Percentiles rank a stretch among this genome's conserved stretches.
These are phyloP conservation scores for Claviceps sp. DNA, from an alignment of 2,329 filamentous ascomycete genomes.

Conservation along the genomic window DNA sequence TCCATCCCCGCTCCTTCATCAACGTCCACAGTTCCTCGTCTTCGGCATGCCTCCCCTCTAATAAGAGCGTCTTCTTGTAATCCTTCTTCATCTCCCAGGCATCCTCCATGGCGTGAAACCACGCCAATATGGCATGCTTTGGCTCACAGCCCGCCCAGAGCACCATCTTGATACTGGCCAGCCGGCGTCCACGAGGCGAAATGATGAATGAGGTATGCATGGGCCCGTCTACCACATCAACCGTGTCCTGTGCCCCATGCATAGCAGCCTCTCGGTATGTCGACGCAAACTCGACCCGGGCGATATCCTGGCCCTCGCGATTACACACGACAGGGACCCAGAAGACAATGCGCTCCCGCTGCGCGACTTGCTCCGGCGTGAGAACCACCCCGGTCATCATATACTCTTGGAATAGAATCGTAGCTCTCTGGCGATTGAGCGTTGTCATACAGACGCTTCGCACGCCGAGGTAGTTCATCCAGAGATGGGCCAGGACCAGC, in stretches of 20 bases:
- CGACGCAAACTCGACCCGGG: constrained; percentile 26
- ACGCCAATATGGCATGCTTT: constrained; percentile 19
- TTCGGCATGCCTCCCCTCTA: constrained; percentile 1
- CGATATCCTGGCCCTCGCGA: constrained; percentile 12
- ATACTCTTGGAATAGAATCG: constrained; percentile 55
- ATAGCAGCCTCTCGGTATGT: constrained; percentile 26
- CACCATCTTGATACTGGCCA: constrained; percentile 21
- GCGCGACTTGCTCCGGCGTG: constrained; percentile 51
- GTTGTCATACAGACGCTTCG: constrained; percentile 69
- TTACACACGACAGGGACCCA: constrained; percentile 22
- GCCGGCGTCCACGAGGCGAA: constrained; percentile 9
- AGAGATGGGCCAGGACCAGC: constrained; percentile 64
- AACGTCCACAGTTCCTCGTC: constrained; percentile 15
- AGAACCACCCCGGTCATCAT: constrained; percentile 38
- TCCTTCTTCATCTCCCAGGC: constrained; percentile 19
- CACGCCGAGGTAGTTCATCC: constrained; percentile 78
- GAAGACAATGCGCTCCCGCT: constrained; percentile 48
- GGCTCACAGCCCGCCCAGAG: constrained; percentile 19
- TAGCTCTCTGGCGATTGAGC: constrained; percentile 76
- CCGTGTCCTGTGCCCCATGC: constrained; percentile 7
- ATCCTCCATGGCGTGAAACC: constrained; percentile 24
- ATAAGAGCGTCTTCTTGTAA: constrained; percentile 10
- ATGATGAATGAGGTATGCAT: constrained; percentile 18
- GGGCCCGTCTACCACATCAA: constrained; percentile 16
- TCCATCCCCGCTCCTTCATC: constrained; percentile 21